phyloP scores from a whole-genome alignment of 139 green algal species.

The Tetraselmis striata region DNA sequence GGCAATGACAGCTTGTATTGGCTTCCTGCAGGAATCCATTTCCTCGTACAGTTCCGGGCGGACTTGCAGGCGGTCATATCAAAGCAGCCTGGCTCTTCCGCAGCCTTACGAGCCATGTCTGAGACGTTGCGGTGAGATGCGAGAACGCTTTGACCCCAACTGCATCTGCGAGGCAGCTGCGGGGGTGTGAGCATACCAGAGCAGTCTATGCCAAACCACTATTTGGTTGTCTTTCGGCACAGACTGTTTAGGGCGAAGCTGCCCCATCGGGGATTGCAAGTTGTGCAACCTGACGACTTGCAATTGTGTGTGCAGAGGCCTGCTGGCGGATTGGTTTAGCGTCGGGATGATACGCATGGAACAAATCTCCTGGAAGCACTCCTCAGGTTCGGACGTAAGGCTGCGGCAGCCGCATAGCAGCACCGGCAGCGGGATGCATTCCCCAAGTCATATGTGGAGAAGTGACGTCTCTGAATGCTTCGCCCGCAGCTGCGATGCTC shows the following conservation, averaged over 20 bases:
- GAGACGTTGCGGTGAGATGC: conserved; percentile 20
- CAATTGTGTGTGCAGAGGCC: conserved; percentile 21
- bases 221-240: too few species aligned
- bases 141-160: too few species aligned
- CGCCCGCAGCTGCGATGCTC: conserved; percentile 53
- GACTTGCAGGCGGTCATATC: conserved; percentile 43
- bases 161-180: too few species aligned
- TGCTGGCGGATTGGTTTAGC: conserved; percentile 63
- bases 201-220: too few species aligned
- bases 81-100: conserved; percentile 11
- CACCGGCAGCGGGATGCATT: too few species aligned
- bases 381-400: too few species aligned
- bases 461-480: too few species aligned
- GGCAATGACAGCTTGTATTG: too few species aligned
- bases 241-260: neutral
- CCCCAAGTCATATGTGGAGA: too few species aligned
- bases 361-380: conserved; percentile 58
- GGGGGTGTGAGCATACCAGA: too few species aligned
- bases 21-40: conserved; percentile 60
- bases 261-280: neutral
- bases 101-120: conserved; percentile 23
- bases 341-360: conserved; percentile 61
- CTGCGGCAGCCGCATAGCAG: too few species aligned
- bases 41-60: conserved; percentile 56
- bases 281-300: neutral